Evolutionary conservation across 208 protist genomes (phyloP).

Genomic region (Acanthamoeba culbertsoni): DNA sequence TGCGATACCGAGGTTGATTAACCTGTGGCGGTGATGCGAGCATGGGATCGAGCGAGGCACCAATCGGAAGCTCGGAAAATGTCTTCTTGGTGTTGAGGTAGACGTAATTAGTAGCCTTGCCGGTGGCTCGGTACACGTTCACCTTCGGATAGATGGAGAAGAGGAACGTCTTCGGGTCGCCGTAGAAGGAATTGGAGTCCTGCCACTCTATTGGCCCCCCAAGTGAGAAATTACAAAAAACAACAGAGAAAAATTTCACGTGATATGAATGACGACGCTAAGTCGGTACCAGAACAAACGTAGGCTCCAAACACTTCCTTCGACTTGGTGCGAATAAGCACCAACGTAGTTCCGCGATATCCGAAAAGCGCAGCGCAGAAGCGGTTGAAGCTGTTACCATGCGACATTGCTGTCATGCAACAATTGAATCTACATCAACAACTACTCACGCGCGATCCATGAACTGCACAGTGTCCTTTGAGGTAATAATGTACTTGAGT

Average conservation of each 20-base stretch:
- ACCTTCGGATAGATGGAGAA: conserved; percentile 39
- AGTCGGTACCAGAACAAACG: background rate
- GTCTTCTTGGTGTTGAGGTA: conserved; percentile 57
- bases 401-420: background rate
- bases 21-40: background rate
- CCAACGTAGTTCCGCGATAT: conserved; percentile 1
- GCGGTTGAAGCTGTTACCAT: conserved; percentile 54
- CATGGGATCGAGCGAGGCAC: background rate
- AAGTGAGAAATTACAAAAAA: background rate
- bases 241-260: background rate
- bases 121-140: conserved; percentile 21
- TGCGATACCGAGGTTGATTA: background rate
- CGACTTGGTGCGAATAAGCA: conserved; percentile 16
- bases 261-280: background rate
- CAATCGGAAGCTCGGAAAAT: conserved; percentile 47
- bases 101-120: conserved; percentile 53
- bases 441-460: background rate
- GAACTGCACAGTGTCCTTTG: background rate
- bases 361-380: conserved; percentile 36
- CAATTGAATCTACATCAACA: background rate
- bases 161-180: background rate
- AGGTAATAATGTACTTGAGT: background rate
- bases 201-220: background rate
- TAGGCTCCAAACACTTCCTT: conserved; percentile 35
- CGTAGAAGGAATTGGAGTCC: conserved; percentile 19